Base-by-base conservation (phyloP, 768 basidiomycete species). In the Suillus spraguei region DNA sequence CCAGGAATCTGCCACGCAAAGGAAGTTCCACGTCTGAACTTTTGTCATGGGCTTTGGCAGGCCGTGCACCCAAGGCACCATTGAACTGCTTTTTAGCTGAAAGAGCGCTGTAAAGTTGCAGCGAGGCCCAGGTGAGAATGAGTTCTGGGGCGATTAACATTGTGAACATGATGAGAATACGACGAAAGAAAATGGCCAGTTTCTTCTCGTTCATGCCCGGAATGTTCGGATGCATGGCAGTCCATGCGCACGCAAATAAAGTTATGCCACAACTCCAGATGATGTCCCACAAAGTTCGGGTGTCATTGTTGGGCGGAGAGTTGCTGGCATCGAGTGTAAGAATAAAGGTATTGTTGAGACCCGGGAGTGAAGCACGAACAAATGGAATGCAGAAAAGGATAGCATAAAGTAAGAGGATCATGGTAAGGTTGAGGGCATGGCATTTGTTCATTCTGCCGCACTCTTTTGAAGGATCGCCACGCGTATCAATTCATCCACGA, bases 311-410 rank as follows among this genome's bases (percentile, higher is more conserved):
- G 44, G 44, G 5, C 22, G 44, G 11, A 13, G 1, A 11, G n/a
- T 11, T 0, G 5, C 44, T 22, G n/a, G 44, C 2, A 22, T 46
- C n/a, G n/a, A 46, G 11, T 46, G n/a, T 22, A 46, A 22, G 44
- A 11, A 22, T 46, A 22, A 5, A 1, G 10, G 44, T 46, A 46
- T 46, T n/a, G 0, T 22, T 22, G n/a, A 46, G n/a, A 46, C 44
- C 5, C 5, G 2, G 44, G n/a, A 46, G 44, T 46, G 44, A 46
- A 22, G 44, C 44, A n/a, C 11, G 4, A 46, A 46, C 44, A 22
- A 46, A 46, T 0, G n/a, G 69, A 65, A 77, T 70, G 61, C 75
- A 76, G 52, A 84, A 76, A 60, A 83, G 67, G n/a, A 2, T 5
- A 47, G 46, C 46, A 5, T 0, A 22, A 0, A 47, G 22, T 22